Base-by-base conservation (phyloP, 2,329 filamentous ascomycete species). In the Cladophialophora chaetospira region DNA sequence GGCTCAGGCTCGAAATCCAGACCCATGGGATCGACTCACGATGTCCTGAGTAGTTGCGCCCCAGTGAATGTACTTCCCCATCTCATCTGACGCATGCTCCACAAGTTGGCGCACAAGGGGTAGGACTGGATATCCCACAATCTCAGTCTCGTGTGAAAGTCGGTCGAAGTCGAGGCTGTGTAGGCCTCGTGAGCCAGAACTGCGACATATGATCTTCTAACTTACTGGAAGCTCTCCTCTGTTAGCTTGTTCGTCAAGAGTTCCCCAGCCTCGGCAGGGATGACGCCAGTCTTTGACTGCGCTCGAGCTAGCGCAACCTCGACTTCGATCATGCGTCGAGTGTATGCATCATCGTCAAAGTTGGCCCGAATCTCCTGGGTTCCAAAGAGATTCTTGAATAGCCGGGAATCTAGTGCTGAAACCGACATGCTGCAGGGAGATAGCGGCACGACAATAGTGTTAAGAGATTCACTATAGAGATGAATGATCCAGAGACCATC, bases 1-100 rank as follows among this genome's bases (percentile, higher is more conserved):
- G n/a, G n/a, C n/a, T n/a, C n/a, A n/a, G n/a, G n/a, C n/a, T n/a
- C n/a, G n/a, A n/a, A n/a, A n/a, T n/a, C n/a, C n/a, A n/a, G n/a
- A 25, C n/a, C 31, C 1, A 38, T 40, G 17, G 15, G n/a, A n/a
- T n/a, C 35, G 29, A 49, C 46, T 49, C 38, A 49, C 46, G 56
- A 83, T 82, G 61, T 84, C 81, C 60, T 84, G 81, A 0, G 81
- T 84, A 0, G 81, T 83, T 1, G 81, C 80, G 6, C 81, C 81
- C 80, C 81, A 83, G 64, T 83, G 81, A 9, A 83, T 75, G 62
- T 81, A 83, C 57, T 75, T 72, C n/a, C 68, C 72, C 10, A 49
- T 49, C 5, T 66, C 65, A 9, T 54, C 43, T 4, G 62, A 59
- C 6, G 52, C 60, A 19, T 57, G 19, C 33, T 65, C 62, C 4